phyloP scores from a whole-genome alignment of 345 rosid species.

The Kandelia obovata region DNA sequence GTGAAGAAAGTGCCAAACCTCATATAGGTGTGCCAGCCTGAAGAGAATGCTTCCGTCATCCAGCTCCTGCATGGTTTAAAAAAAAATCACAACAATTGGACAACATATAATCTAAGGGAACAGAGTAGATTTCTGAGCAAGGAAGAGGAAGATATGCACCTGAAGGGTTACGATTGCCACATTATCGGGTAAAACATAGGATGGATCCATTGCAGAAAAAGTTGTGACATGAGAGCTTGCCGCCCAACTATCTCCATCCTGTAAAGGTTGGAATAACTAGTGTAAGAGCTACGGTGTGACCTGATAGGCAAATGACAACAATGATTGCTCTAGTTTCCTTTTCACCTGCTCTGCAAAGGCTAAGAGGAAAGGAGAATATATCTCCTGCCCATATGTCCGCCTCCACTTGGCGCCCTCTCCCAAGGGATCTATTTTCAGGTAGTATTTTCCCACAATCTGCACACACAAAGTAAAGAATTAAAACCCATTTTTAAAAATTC shows the following conservation, averaged over 20 bases:
- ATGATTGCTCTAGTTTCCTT: slow-evolving; percentile 2
- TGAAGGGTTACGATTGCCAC: slow-evolving; percentile 80
- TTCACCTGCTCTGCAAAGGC: slow-evolving; percentile 88
- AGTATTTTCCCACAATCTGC: slow-evolving; percentile 49
- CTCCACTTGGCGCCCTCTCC: slow-evolving; percentile 96
- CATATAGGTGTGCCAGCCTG: slow-evolving; percentile 84
- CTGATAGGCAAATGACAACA: background rate
- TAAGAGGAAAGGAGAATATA: slow-evolving; percentile 84
- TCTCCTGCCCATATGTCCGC: slow-evolving; percentile 74
- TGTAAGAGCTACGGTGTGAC: background rate
- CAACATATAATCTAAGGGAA: background rate
- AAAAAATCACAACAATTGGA: slow-evolving; percentile 8
- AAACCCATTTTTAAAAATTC: background rate
- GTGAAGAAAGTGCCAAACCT: slow-evolving; percentile 41
- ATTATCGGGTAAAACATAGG: slow-evolving; percentile 73
- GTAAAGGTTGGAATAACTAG: slow-evolving; percentile 7
- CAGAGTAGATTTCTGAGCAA: background rate
- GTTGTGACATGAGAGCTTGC: slow-evolving; percentile 47
- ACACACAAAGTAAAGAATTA: background rate
- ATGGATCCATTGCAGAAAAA: slow-evolving; percentile 65
- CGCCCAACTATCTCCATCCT: slow-evolving; percentile 74
- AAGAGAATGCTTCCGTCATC: slow-evolving; percentile 66
- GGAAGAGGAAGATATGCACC: slow-evolving; percentile 32
- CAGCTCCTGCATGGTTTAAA: slow-evolving; percentile 49
- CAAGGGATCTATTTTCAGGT: slow-evolving; percentile 58